A percentile compares a stretch with the other conserved stretches of the same genome.
Conservation (phyloP, 2,329 filamentous ascomycete genomes). For the Sclerotinia borealis region DNA sequence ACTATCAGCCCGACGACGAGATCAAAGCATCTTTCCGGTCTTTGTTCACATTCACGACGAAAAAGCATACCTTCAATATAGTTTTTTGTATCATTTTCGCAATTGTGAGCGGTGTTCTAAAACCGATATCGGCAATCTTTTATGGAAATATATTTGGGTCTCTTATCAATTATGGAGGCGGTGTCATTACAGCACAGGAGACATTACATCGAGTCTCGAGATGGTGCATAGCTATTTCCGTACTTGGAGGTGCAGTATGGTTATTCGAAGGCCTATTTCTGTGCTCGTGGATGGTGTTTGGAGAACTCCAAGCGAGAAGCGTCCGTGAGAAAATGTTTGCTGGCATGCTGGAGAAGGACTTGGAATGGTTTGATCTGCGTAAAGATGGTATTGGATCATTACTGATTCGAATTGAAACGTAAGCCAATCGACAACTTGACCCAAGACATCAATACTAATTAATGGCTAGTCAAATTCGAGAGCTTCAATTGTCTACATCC, state of each 20-base stretch:
- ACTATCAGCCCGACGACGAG: neutral
- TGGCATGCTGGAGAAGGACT: slow-evolving; percentile 63
- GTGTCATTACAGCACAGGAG: slow-evolving; percentile 41
- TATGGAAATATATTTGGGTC: slow-evolving; percentile 70
- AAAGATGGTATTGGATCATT: slow-evolving; percentile 67
- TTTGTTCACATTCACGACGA: slow-evolving; percentile 68
- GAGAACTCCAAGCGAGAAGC: slow-evolving; percentile 69
- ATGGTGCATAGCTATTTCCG: slow-evolving; percentile 57
- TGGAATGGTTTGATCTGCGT: slow-evolving; percentile 76
- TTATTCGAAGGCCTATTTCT: slow-evolving; percentile 62
- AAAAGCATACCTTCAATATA: slow-evolving; percentile 50
- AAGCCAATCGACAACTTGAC: slow-evolving; percentile 31
- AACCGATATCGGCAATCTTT: slow-evolving; percentile 61
- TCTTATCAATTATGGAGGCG: slow-evolving; percentile 60
- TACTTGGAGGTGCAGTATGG: slow-evolving; percentile 61
- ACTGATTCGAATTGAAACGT: slow-evolving; percentile 69
- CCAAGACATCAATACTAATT: slow-evolving; percentile 16
- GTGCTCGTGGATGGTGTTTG: slow-evolving; percentile 67
- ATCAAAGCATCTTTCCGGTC: slow-evolving; percentile 26
- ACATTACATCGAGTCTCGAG: slow-evolving; percentile 51
- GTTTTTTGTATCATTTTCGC: slow-evolving; percentile 50
- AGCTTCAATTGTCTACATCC: slow-evolving; percentile 74
- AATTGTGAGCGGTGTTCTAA: slow-evolving; percentile 52
- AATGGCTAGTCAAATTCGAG: slow-evolving; percentile 63
- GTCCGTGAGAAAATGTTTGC: slow-evolving; percentile 61